phyloP scores from a whole-genome alignment of 2,329 filamentous ascomycete species.

The Cercospora citrullina region DNA sequence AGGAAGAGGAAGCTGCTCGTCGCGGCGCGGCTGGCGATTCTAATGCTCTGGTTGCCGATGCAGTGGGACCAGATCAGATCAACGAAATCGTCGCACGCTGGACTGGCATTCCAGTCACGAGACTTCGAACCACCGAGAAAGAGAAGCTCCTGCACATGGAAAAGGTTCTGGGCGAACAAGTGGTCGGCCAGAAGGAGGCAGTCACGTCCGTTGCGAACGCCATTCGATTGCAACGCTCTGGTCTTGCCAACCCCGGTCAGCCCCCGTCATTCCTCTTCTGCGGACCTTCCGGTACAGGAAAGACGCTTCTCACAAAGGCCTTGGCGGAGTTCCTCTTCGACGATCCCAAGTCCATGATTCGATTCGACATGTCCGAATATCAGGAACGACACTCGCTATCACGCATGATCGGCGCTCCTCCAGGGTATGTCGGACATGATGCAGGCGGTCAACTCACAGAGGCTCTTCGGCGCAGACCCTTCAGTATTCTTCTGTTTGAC shows the following conservation, averaged over 20 bases:
- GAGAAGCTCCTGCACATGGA: conserved; percentile 99
- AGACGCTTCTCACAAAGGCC: conserved; percentile 94
- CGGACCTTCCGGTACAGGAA: conserved; percentile 96
- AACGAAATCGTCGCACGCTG: conserved; percentile 96
- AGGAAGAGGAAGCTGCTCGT: conserved; percentile 61
- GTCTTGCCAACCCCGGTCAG: conserved; percentile 92
- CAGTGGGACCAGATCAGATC: conserved; percentile 96
- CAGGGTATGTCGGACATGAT: conserved; percentile 95
- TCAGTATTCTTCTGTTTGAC: conserved; percentile 96
- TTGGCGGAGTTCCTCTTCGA: conserved; percentile 98
- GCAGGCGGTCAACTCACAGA: conserved; percentile 95
- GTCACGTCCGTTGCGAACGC: conserved; percentile 92
- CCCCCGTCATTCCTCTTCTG: conserved; percentile 98
- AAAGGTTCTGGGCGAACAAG: conserved; percentile 74
- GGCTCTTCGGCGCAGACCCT: conserved; percentile 86
- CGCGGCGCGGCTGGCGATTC: conserved; percentile 60
- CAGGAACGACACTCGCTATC: conserved; percentile 94
- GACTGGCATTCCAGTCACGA: conserved; percentile 97
- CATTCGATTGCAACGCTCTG: conserved; percentile 91
- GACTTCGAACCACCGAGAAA: conserved; percentile 92
- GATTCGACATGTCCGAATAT: conserved; percentile 99
- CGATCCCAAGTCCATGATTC: conserved; percentile 94
- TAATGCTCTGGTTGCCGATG: conserved; percentile 75
- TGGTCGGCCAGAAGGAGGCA: conserved; percentile 92
- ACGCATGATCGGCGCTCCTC: conserved; percentile 96